Evolutionary conservation across 768 basidiomycete species (phyloP), one percentile per base, ranked within the genome.

Genomic region (Tylopilus rubrobrunneus): DNA sequence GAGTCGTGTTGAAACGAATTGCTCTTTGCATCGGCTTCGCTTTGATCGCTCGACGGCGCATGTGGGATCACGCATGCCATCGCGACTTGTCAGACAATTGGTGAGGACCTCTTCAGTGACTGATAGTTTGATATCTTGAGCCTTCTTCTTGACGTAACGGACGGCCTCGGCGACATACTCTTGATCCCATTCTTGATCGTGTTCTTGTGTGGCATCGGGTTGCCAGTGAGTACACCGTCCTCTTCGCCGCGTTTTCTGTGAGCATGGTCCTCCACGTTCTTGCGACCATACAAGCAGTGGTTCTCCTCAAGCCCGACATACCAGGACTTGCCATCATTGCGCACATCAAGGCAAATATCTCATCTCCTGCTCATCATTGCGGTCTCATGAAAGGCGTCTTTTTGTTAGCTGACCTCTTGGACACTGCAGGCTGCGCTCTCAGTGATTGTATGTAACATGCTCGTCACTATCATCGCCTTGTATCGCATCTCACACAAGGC

Each of bases 321-420:
- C 31, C 45, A 15, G 40, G 45, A 9, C 39, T 40, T 5, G 41
- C 46, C n/a, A 4, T 58, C 27, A 17, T 46, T 11, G 12, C 23
- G 14, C 39, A 37, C 19, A 19, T 37, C 45, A 52, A 58, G 55
- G 56, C 48, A 21, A 58, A 45, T n/a, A 39, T 37, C 15, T 7
- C 4, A 5, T 37, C 5, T 17, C 2, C 14, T 17, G 17, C 36
- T 37, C 36, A 17, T 37, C 3, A 37, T 5, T 14, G 17, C 14
- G 19, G 36, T 37, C 36, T 17, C 36, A 19, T 19, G 19, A 19
- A 19, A 19, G 19, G 19, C 19, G 19, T 19, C 19, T 19, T 19
- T 19, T 19, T 19, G 19, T 19, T 19, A 19, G 19, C 19, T 1
- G 19, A 19, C 19, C 19, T 19, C 19, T 19, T 19, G 19, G 19